Conservation (phyloP, 2,329 filamentous ascomycete species). For the Neopestalotiopsis sp. region DNA sequence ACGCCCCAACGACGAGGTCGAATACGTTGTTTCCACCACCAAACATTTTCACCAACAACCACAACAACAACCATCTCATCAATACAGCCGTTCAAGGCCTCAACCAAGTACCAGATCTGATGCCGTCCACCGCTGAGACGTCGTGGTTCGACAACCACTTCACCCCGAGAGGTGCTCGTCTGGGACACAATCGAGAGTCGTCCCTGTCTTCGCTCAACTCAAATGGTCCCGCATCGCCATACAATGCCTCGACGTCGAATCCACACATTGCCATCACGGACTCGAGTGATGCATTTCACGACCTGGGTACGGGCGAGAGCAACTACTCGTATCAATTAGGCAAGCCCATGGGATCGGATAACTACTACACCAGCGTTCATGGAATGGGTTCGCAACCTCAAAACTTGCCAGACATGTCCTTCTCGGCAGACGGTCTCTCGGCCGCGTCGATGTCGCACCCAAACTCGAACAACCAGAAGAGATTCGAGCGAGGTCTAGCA, state of each 20-base stretch:
- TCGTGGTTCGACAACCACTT: constrained; percentile 31
- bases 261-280: constrained; percentile 63
- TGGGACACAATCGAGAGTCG: constrained; percentile 62
- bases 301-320: constrained; percentile 42
- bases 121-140: constrained; percentile 34
- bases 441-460: constrained; percentile 38
- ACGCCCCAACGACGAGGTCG: constrained; percentile 22
- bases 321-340: constrained; percentile 52
- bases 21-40: not conserved
- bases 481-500: constrained; percentile 47
- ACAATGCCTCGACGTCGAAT: constrained; percentile 58
- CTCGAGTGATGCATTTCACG: constrained; percentile 50
- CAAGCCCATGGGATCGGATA: constrained; percentile 45
- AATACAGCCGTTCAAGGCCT: constrained; percentile 29
- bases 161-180: constrained; percentile 34
- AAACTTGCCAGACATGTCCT: constrained; percentile 39
- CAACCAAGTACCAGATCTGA: constrained; percentile 34
- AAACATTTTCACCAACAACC: constrained; percentile 26
- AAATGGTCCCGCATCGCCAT: constrained; percentile 64
- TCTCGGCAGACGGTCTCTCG: constrained; percentile 24
- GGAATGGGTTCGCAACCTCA: constrained; percentile 42
- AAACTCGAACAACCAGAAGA: constrained; percentile 39
- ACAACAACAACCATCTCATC: constrained; percentile 31
- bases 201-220: constrained; percentile 66
- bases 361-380: constrained; percentile 43